Conservation (phyloP, 1,284 basidiomycete genomes). For the Porodaedalea pini region DNA sequence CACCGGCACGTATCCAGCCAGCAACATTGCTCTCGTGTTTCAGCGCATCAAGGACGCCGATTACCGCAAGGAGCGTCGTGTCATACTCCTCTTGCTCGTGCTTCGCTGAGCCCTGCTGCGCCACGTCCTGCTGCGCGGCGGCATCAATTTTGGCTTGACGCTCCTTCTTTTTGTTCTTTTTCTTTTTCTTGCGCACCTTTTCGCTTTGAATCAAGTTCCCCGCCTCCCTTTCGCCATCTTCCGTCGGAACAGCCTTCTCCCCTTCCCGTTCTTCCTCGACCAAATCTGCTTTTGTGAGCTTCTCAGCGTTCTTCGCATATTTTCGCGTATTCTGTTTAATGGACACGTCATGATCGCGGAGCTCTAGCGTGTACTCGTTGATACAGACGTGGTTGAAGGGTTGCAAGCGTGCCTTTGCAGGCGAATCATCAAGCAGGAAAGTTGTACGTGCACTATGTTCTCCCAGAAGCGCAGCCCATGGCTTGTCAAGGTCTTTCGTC, state of each 20-base stretch:
- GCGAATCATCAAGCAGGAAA: conserved; percentile 79
- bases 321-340: conserved; percentile 16
- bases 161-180: conserved; percentile 16
- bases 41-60: conserved; percentile 64
- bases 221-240: background rate
- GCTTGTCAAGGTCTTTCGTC: conserved; percentile 71
- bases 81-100: conserved; percentile 41
- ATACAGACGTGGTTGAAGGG: conserved; percentile 80
- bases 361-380: conserved; percentile 54
- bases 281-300: background rate
- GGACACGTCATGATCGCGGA: conserved; percentile 45
- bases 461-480: conserved; percentile 54
- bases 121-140: no score
- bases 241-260: conserved; percentile 1
- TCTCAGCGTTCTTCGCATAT: background rate
- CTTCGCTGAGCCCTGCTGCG: background rate
- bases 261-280: conserved; percentile 8
- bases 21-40: conserved; percentile 62
- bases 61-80: conserved; percentile 60
- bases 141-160: background rate
- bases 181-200: conserved; percentile 19
- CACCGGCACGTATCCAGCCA: conserved; percentile 61
- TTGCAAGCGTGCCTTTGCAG: conserved; percentile 71
- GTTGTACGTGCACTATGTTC: conserved; percentile 65
- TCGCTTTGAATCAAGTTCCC: background rate